Evolutionary conservation across 352 stramenopile species (phyloP).

Genomic region (Phytophthora colocasiae): DNA sequence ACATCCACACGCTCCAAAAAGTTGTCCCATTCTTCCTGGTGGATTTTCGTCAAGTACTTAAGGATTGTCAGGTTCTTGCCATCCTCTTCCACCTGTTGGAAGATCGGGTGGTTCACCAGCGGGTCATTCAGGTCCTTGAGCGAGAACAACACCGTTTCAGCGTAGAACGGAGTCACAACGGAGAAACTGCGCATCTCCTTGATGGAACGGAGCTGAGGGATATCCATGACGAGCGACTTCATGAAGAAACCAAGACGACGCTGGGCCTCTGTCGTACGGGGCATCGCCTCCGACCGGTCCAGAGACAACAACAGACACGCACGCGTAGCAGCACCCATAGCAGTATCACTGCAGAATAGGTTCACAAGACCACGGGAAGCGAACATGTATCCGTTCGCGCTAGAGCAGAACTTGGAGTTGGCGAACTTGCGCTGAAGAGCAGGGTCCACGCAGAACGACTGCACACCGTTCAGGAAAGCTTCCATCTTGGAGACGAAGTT

Average conservation of each 20-base stretch:
- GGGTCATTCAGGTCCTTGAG: slow-evolving; percentile 83
- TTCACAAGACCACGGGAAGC: slow-evolving; percentile 75
- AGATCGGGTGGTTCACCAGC: slow-evolving; percentile 87
- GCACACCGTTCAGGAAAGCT: slow-evolving; percentile 66
- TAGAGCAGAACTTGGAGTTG: slow-evolving; percentile 81
- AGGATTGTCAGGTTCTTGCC: slow-evolving; percentile 88
- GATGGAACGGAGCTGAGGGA: slow-evolving; percentile 79
- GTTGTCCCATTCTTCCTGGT: slow-evolving; percentile 88
- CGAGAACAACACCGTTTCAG: slow-evolving; percentile 84
- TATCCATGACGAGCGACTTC: slow-evolving; percentile 89
- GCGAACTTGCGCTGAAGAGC: slow-evolving; percentile 72
- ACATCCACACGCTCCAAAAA: slow-evolving; percentile 86
- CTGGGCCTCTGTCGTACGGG: slow-evolving; percentile 63
- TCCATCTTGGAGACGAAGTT: slow-evolving; percentile 93
- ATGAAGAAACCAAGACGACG: slow-evolving; percentile 88
- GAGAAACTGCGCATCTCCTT: slow-evolving; percentile 89
- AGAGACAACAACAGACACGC: slow-evolving; percentile 72
- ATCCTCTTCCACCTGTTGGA: slow-evolving; percentile 84
- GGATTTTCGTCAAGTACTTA: slow-evolving; percentile 87
- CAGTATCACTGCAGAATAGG: slow-evolving; percentile 73
- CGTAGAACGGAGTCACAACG: slow-evolving; percentile 87
- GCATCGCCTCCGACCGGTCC: slow-evolving; percentile 74
- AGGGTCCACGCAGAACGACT: slow-evolving; percentile 74
- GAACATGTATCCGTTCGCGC: slow-evolving; percentile 71
- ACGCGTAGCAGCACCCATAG: slow-evolving; percentile 76